These are phyloP conservation scores for Solanum hybrid DNA, from an alignment of 305 asterid genomes.

Conservation along the genomic window DNA sequence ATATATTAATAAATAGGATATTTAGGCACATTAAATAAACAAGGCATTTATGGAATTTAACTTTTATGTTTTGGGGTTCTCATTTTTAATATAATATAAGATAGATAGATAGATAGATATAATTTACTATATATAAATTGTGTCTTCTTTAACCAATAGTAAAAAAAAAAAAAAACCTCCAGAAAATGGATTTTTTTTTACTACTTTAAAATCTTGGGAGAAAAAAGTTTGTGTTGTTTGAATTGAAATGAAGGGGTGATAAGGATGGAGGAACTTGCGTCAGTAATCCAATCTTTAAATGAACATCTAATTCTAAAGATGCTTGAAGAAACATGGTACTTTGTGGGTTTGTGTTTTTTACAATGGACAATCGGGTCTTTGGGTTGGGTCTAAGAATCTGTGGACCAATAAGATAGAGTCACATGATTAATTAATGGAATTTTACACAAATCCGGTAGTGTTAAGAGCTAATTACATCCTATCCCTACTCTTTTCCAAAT, in stretches of 20 bases:
- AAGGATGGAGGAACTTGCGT: slow-evolving; percentile 48
- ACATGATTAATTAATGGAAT: not conserved
- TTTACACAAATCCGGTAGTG: not conserved
- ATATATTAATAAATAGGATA: not conserved
- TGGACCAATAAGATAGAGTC: not conserved
- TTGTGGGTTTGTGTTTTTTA: not conserved
- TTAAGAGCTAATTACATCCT: not conserved
- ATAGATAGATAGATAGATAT: not conserved
- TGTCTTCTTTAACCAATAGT: not conserved
- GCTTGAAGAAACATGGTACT: not conserved
- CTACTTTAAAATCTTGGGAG: not conserved
- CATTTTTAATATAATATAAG: not conserved
- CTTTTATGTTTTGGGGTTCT: not conserved
- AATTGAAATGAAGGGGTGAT: slow-evolving; percentile 33
- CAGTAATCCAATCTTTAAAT: slow-evolving; percentile 42
- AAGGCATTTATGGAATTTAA: not conserved
- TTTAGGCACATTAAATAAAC: not conserved
- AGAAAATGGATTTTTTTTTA: not conserved
- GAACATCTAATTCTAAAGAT: slow-evolving; percentile 32
- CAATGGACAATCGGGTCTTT: not conserved
- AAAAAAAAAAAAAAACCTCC: not conserved
- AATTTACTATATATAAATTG: not conserved
- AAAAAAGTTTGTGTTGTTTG: not conserved
- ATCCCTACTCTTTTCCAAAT: not conserved
- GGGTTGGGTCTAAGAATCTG: not conserved